phyloP scores from a whole-genome alignment of 108 stramenopile species.

The Aurantiochytrium sp. region DNA sequence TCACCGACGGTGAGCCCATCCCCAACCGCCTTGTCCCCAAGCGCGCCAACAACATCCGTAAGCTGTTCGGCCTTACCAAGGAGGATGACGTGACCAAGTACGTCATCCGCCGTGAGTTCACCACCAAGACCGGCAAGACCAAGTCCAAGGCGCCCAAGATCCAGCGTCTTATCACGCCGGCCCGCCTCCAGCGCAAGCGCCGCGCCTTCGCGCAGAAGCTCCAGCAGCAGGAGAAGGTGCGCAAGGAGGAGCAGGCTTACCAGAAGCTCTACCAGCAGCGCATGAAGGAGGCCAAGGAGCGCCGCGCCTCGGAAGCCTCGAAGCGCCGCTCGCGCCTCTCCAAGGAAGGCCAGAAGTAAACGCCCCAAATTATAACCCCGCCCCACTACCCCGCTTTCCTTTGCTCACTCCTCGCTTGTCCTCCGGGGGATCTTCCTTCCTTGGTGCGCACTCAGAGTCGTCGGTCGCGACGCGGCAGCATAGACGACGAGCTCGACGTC shows the following conservation, averaged over 20 bases:
- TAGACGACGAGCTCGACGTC: too few relatives aligned
- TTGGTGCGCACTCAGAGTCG: too few relatives aligned
- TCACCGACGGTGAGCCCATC: conserved; percentile 77
- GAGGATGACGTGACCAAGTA: conserved; percentile 98
- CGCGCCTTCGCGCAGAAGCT: conserved; percentile 74
- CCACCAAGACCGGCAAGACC: conserved; percentile 89
- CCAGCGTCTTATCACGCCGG: conserved; percentile 96
- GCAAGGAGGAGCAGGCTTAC: conserved; percentile 89
- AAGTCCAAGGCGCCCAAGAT: conserved; percentile 93
- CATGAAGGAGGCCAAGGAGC: conserved; percentile 86
- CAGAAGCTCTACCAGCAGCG: conserved; percentile 91
- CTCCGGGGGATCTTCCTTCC: too few relatives aligned
- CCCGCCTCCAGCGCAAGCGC: conserved; percentile 89
- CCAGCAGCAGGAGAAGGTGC: conserved; percentile 65
- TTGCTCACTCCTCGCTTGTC: too few relatives aligned
- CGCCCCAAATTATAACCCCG: background rate
- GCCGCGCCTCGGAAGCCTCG: conserved; percentile 84
- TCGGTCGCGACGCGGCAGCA: too few relatives aligned
- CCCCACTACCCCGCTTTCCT: too few relatives aligned
- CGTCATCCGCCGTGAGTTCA: conserved; percentile 89
- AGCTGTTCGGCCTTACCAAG: conserved; percentile 98
- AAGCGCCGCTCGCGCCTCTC: conserved; percentile 87
- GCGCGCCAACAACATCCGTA: conserved; percentile 99
- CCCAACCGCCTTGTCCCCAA: conserved; percentile 98
- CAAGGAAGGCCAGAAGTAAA: background rate